phyloP scores from a whole-genome alignment of 257 asterid species.

The Plantago elongata region DNA sequence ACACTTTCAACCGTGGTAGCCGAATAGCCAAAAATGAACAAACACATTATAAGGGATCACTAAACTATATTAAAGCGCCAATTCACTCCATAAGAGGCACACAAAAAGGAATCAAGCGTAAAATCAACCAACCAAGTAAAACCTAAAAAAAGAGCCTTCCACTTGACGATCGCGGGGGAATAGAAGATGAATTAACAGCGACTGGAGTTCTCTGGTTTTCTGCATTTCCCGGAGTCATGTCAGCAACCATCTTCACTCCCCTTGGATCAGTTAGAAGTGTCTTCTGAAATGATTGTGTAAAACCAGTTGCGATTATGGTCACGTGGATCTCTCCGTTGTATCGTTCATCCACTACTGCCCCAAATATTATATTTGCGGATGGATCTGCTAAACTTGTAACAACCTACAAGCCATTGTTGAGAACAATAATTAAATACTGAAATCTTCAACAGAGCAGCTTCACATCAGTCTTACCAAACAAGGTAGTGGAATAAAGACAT shows the following conservation, averaged over 20 bases:
- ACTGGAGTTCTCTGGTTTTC: slow-evolving; percentile 40
- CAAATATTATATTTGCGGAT: slow-evolving; percentile 91
- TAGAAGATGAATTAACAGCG: slow-evolving; percentile 28
- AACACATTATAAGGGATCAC: neutral
- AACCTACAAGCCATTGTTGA: slow-evolving; percentile 43
- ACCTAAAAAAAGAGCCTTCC: slow-evolving; percentile 46
- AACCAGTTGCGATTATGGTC: slow-evolving; percentile 95
- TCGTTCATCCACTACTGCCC: slow-evolving; percentile 97
- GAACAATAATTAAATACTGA: neutral
- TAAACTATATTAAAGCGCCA: slow-evolving; percentile 18
- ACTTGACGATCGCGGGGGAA: slow-evolving; percentile 25
- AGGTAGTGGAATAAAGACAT: neutral
- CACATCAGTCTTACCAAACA: neutral
- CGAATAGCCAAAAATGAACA: neutral
- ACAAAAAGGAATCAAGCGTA: neutral
- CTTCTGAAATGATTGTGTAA: slow-evolving; percentile 82
- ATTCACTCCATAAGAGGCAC: neutral
- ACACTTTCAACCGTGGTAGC: neutral
- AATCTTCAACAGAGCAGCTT: too few relatives aligned
- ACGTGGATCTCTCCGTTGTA: slow-evolving; percentile 94
- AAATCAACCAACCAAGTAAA: neutral
- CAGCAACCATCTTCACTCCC: slow-evolving; percentile 49
- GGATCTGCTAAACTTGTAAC: slow-evolving; percentile 98
- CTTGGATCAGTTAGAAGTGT: slow-evolving; percentile 75
- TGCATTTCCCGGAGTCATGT: slow-evolving; percentile 30